Evolutionary conservation across 140 eudicot species (phyloP).

Genomic region (Bidens hawaiensis): DNA sequence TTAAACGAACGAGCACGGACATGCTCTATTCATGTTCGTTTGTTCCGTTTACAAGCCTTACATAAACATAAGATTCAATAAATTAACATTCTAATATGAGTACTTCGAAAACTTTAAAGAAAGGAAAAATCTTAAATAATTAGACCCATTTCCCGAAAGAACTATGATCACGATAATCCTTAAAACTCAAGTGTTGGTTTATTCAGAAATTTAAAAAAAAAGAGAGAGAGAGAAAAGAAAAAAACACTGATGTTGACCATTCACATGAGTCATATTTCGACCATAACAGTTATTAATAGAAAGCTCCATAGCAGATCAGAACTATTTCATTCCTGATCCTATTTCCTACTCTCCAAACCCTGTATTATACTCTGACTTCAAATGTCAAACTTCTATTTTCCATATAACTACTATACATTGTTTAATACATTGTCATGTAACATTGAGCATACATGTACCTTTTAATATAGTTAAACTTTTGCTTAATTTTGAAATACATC

Average conservation of each 20-base stretch:
- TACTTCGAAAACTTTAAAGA: too few species aligned
- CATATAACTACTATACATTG: not conserved
- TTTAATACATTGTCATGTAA: too few species aligned
- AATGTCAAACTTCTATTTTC: conserved; percentile 7
- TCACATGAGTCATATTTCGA: not conserved
- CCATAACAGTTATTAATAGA: not conserved
- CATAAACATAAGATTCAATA: not conserved
- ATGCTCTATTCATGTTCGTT: too few species aligned
- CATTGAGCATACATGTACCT: too few species aligned
- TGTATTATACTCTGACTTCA: not conserved
- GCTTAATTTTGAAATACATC: not conserved
- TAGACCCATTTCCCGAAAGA: not conserved
- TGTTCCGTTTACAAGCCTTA: too few species aligned
- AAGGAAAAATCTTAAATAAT: too few species aligned
- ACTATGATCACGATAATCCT: not conserved
- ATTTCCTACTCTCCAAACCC: conserved; percentile 4
- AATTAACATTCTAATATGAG: conserved; percentile 1
- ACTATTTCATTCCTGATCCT: too few species aligned
- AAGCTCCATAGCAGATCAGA: conserved; percentile 3
- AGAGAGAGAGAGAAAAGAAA: too few species aligned
- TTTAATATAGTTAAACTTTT: not conserved
- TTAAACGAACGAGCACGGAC: too few species aligned
- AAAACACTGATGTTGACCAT: not conserved
- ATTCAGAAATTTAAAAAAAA: too few species aligned
- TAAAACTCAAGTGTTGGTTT: not conserved